Evolutionary conservation across 176 grass and related monocot species (phyloP).

Genomic region (Musa itinerans): DNA sequence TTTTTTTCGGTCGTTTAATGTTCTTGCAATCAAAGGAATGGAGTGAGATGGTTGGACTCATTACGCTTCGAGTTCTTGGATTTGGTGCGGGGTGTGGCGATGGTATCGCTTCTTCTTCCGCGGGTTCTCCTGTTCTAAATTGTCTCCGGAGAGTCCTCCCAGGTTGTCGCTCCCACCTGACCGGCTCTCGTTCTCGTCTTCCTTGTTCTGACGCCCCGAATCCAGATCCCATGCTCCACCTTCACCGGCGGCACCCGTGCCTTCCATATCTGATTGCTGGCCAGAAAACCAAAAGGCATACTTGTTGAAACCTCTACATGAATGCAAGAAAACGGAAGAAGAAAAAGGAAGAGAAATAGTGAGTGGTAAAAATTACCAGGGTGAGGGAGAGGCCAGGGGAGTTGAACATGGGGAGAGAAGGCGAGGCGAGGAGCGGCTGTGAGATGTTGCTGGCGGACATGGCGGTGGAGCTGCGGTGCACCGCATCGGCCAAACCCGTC

Average conservation of each 20-base stretch:
- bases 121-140: constrained; percentile 23
- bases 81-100: constrained; percentile 80
- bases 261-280: constrained; percentile 27
- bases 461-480: background rate
- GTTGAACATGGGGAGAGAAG: constrained; percentile 17
- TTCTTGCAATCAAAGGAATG: background rate
- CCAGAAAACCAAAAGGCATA: background rate
- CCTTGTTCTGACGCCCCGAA: constrained; percentile 1
- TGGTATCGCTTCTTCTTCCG: constrained; percentile 54
- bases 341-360: too few relatives aligned
- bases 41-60: background rate
- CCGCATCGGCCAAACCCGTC: background rate
- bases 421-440: background rate
- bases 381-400: constrained; percentile 49
- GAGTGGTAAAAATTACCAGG: constrained; percentile 25
- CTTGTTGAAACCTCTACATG: background rate
- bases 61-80: constrained; percentile 70
- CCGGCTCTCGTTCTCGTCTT: constrained; percentile 40
- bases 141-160: too few relatives aligned
- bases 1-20: background rate
- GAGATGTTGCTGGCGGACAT: background rate
- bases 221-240: constrained; percentile 7
- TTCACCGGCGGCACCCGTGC: constrained; percentile 4
- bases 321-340: background rate
- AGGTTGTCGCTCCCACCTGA: constrained; percentile 25